Conservation (phyloP, 345 rosid genomes). For the Passiflora organensis region DNA sequence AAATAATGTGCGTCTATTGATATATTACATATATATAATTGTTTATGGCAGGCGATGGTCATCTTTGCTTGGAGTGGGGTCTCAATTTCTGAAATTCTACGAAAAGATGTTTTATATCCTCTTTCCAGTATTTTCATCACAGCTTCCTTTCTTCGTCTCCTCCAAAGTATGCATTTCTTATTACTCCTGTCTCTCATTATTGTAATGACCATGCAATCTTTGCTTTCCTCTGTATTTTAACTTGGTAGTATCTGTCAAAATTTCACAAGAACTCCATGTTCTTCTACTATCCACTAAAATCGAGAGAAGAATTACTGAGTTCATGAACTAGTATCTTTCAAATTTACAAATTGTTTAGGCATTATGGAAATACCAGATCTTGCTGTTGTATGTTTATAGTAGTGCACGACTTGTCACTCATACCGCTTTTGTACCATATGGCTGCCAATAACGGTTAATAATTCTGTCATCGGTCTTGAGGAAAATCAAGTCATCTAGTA, state of each 20-base stretch:
- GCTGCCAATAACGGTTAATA: background rate
- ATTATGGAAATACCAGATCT: background rate
- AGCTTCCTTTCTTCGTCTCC: constrained; percentile 80
- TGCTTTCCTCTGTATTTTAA: background rate
- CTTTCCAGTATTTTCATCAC: constrained; percentile 92
- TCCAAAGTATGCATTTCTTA: constrained; percentile 58
- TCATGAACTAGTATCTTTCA: background rate
- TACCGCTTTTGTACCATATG: background rate
- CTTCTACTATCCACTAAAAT: background rate
- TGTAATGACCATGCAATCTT: too few relatives aligned
- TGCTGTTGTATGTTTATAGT: background rate
- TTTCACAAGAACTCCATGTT: background rate
- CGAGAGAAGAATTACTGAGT: background rate
- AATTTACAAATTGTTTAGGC: too few relatives aligned
- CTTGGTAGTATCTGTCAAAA: background rate
- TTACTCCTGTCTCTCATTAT: background rate
- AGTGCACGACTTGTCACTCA: background rate
- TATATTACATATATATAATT: too few relatives aligned
- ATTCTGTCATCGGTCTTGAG: background rate
- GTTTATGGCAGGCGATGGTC: constrained; percentile 63
- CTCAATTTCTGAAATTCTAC: constrained; percentile 47
- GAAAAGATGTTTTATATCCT: constrained; percentile 56
- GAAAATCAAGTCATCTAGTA: background rate
- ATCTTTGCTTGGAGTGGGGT: constrained; percentile 73
- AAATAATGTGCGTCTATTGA: too few relatives aligned